Conservation (phyloP, 2,329 filamentous ascomycete genomes). For the Xylaria sp. region DNA sequence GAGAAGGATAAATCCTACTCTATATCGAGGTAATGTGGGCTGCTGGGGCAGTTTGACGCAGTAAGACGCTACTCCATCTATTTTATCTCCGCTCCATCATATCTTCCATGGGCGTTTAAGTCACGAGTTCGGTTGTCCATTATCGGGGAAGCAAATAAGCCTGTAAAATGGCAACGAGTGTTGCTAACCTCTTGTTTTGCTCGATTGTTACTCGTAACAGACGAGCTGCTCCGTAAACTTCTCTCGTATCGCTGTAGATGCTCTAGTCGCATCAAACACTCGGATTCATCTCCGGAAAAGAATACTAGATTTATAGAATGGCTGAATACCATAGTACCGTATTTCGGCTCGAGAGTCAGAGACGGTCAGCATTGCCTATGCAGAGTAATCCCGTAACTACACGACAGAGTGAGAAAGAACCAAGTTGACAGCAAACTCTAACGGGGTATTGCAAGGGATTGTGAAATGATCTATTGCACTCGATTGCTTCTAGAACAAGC, state of each 20-base stretch:
- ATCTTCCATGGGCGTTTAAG: neutral
- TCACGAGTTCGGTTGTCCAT: neutral
- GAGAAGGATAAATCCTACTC: neutral
- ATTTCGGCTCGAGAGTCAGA: neutral
- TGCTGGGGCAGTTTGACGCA: neutral
- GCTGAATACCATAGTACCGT: neutral
- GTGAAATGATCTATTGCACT: neutral
- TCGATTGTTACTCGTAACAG: neutral
- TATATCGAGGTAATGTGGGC: neutral
- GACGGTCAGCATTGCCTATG: neutral
- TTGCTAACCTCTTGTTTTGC: neutral
- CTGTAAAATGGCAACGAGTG: neutral
- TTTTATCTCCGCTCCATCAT: neutral
- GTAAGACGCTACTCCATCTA: neutral
- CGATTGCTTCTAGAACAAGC: conserved; percentile 3
- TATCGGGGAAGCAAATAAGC: neutral
- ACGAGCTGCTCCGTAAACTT: neutral
- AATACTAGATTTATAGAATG: neutral
- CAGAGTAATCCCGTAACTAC: neutral
- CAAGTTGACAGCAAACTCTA: neutral
- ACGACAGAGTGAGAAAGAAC: too few relatives aligned
- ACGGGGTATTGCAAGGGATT: neutral
- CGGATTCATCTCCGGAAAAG: neutral
- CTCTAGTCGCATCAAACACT: neutral
- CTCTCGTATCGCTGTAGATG: neutral